Evolutionary conservation across 192 early-diverging fungal genomes (phyloP), one percentile per base, ranked within the genome.

Genomic region (Coemansia sp.): DNA sequence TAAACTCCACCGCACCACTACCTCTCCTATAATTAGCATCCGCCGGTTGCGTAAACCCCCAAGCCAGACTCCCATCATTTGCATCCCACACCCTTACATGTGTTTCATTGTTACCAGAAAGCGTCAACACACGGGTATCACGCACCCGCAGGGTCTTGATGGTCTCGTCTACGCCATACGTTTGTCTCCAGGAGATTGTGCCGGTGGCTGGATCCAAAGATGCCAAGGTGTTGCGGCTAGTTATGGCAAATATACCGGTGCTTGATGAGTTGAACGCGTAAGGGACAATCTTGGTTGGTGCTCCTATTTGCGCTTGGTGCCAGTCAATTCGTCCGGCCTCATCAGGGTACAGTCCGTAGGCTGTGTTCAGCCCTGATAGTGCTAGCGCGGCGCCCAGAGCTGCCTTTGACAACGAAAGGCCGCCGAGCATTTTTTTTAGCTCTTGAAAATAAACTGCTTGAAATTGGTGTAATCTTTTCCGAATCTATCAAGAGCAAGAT

Each of bases 171-270:
- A 76, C 70, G 8, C 84, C 85, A 18, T 94, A 76, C 11, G 88
- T 63, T 58, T 95, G 93, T 51, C 95, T 86, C 95, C 95, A 96
- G 38, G 78, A 86, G 63, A 92, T 80, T 51, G 86, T 85, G 4
- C 95, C 95, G 63, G 70, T 88, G 59, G 84, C 82, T 7, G 90
- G 70, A 65, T 82, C 83, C 51, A 97, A 59, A 34, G 87, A 79
- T 0, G 94, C 92, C 57, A 97, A 65, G n/a, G 90, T 87, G 68
- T 92, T 91, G 60, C 85, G 88, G 45, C 90, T 86, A n/a, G 93
- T 90, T 14, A 86, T 88, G 22, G 90, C 79, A 39, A 81, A 65
- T 5, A 91, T 66, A 7, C 70, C 74, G 8, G 75, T 68, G 15
- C 74, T 74, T 34, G 77, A 65, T 34, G 75, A 66, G 54, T 80